Base-by-base conservation (phyloP, 805 yeast species). In the Nakazawaea holstii region DNA sequence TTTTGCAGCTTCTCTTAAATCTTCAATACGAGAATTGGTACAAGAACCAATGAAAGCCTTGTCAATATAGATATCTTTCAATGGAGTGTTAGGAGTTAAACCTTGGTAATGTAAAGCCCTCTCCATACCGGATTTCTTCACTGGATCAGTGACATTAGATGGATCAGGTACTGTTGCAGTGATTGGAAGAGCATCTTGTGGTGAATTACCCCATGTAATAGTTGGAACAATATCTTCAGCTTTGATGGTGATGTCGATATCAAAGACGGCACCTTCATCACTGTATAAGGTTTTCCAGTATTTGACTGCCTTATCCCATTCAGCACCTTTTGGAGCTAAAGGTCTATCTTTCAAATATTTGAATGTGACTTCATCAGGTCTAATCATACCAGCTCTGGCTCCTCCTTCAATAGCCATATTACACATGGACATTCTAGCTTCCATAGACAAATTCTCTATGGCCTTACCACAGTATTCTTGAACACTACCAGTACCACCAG, bases 331-430 rank as follows among this genome's bases (percentile, higher is more conserved):
- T 62, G 99, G 99, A 53, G 97, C 92, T 57, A 94, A 76, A 38
- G 98, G 97, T 64, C 97, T 80, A 52, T 95, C 96, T 72, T 91
- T 83, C 59, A 94, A 75, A 69, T 94, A 94, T 50, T 84, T 84
- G 60, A 85, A 87, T 28, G 98, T 92, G 46, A 66, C 82, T 54
- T 90, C 86, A 64, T 94, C 99, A 8, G 99, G 99, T 55, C 84
- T 87, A 65, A 94, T 92, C 97, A 94, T 89, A 70, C 99, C 99
- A 27, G 99, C 98, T 73, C 99, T 84, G 14, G 99, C 99, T 72
- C 99, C 99, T 51, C 86, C 99, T 73, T 94, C 99, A 61, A 94
- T 92, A 40, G 98, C 84, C 99, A 94, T 94, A 67, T 94, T 94
- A 78, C 99, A 94, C 74, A 94, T 94, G 46, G 98, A 90, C 99